A percentile compares a stretch with the other conserved stretches of the same genome.
These are phyloP conservation scores for Fusarium praegraminearum DNA, from an alignment of 2,329 filamentous ascomycete species.

Conservation along the genomic window DNA sequence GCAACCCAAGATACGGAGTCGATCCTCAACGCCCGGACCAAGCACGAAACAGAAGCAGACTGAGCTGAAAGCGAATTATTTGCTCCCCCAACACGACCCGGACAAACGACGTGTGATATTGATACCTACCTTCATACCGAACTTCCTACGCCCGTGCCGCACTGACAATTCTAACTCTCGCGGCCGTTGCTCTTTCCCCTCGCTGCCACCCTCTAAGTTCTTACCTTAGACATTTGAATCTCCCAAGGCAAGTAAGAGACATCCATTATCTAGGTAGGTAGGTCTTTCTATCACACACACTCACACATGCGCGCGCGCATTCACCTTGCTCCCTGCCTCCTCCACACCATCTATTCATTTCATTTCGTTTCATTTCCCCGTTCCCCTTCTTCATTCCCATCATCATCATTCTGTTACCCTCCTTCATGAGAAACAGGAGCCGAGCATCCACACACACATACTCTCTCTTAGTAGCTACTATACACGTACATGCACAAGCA, in stretches of 20 bases:
- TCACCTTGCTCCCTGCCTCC: conserved; percentile 4
- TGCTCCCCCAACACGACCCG: not conserved
- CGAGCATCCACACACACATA: conserved; percentile 17
- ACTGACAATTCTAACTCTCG: conserved; percentile 22
- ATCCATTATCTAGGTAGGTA: not conserved
- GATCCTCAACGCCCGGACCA: conserved; percentile 30
- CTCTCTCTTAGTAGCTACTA: not conserved
- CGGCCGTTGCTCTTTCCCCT: conserved; percentile 26
- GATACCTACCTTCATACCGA: not conserved
- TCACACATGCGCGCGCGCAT: not conserved
- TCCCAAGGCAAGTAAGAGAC: conserved; percentile 4
- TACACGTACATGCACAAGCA: conserved; percentile 14
- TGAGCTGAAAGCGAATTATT: conserved; percentile 4
- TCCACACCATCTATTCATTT: conserved; percentile 19
- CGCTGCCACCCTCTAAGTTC: conserved; percentile 38
- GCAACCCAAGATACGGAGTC: conserved; percentile 33
- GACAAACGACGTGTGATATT: not conserved
- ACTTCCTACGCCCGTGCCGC: conserved; percentile 22
- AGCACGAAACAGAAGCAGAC: not conserved
- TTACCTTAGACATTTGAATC: conserved; percentile 24
- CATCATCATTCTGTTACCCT: conserved; percentile 33
- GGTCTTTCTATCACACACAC: not conserved
- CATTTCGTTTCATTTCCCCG: conserved; percentile 27
- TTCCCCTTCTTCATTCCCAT: conserved; percentile 37
- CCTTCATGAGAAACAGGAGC: conserved; percentile 5